phyloP scores from a whole-genome alignment of 495 filamentous ascomycete genomes.

The Penicillium paxilli region DNA sequence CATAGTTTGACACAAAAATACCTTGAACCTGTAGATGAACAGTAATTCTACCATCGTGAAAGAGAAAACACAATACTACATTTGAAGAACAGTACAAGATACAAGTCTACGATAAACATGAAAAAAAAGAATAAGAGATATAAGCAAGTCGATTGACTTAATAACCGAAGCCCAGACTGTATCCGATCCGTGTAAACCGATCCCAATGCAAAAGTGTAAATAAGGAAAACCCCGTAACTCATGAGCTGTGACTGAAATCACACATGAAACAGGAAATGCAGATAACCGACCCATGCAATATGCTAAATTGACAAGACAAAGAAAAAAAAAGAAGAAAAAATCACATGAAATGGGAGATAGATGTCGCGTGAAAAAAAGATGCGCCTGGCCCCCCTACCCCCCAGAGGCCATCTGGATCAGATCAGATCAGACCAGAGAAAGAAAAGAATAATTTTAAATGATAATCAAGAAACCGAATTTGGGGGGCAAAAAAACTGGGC shows the following conservation, averaged over 20 bases:
- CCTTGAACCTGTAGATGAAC: no score
- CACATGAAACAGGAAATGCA: constrained; percentile 14
- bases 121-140: constrained; percentile 1
- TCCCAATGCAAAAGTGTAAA: constrained; percentile 25
- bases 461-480: background rate
- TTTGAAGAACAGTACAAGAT: background rate
- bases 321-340: background rate
- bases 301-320: constrained; percentile 11
- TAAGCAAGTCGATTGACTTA: constrained; percentile 13
- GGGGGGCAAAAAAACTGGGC: background rate
- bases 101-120: background rate
- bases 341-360: constrained; percentile 10
- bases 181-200: constrained; percentile 24
- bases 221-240: constrained; percentile 4
- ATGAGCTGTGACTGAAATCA: constrained; percentile 3
- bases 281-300: constrained; percentile 19
- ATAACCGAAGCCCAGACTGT: constrained; percentile 9
- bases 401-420: constrained; percentile 2
- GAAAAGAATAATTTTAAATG: background rate
- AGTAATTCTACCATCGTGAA: no score
- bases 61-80: background rate
- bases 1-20: no score
- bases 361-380: constrained; percentile 17
- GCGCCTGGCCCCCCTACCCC: constrained; percentile 9
- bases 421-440: no score